These are phyloP conservation scores for Incumbomyces lentus DNA, from an alignment of 2,329 filamentous ascomycete species.

Conservation along the genomic window DNA sequence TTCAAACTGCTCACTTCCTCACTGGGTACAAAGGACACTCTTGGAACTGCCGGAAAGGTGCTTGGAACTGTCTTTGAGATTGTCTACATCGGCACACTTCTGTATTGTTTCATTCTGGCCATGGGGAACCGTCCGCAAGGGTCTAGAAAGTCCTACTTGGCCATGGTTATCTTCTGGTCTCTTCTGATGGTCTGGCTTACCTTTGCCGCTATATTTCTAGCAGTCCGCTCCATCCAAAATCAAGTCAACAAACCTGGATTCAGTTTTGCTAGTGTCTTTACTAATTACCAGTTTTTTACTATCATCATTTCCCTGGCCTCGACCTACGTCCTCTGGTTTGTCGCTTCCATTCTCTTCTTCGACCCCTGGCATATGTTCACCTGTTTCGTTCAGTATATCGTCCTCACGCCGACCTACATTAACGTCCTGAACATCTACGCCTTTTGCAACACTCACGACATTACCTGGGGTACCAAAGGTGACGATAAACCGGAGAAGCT, in stretches of 20 bases:
- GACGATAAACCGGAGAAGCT: slow-evolving; percentile 92
- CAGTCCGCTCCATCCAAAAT: slow-evolving; percentile 69
- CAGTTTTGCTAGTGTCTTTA: slow-evolving; percentile 62
- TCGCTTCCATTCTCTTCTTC: slow-evolving; percentile 87
- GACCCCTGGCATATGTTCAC: slow-evolving; percentile 99
- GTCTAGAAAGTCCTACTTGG: slow-evolving; percentile 85
- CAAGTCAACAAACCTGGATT: slow-evolving; percentile 58
- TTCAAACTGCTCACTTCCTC: slow-evolving; percentile 94
- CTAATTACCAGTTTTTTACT: slow-evolving; percentile 82
- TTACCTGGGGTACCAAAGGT: slow-evolving; percentile 96
- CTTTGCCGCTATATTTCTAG: slow-evolving; percentile 91
- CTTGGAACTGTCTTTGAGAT: slow-evolving; percentile 89
- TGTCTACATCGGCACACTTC: slow-evolving; percentile 82
- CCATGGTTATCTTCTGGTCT: slow-evolving; percentile 98
- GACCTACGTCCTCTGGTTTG: slow-evolving; percentile 85
- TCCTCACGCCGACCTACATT: slow-evolving; percentile 91
- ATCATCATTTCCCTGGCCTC: slow-evolving; percentile 85
- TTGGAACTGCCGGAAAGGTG: slow-evolving; percentile 67
- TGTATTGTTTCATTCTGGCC: slow-evolving; percentile 89
- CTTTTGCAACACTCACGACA: slow-evolving; percentile 96
- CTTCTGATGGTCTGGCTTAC: slow-evolving; percentile 90
- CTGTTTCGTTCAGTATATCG: slow-evolving; percentile 82
- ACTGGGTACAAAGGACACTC: slow-evolving; percentile 56
- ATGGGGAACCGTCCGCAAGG: slow-evolving; percentile 92
- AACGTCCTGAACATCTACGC: slow-evolving; percentile 98